These are phyloP conservation scores for Talaromyces liani DNA, from an alignment of 495 filamentous ascomycete genomes.

Conservation along the genomic window DNA sequence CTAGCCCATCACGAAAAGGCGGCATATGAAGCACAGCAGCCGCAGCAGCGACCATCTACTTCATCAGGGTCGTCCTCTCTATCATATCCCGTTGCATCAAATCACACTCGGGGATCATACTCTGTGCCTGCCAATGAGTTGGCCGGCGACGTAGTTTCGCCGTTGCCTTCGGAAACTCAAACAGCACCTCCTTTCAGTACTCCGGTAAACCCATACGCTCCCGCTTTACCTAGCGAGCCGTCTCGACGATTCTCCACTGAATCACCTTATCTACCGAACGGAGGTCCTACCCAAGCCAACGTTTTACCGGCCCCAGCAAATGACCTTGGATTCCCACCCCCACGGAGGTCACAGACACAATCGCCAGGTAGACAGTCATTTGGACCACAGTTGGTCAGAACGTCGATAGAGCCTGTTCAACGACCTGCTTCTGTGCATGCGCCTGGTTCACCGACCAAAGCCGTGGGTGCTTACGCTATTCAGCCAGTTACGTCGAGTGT, in stretches of 20 bases:
- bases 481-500: conserved; percentile 19
- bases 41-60: conserved; percentile 20
- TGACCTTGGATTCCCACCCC: conserved; percentile 38
- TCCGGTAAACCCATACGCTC: conserved; percentile 9
- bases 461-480: conserved; percentile 28
- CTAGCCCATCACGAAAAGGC: conserved; percentile 56
- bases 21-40: conserved; percentile 28
- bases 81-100: conserved; percentile 5
- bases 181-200: not conserved
- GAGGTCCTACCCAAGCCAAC: conserved; percentile 7
- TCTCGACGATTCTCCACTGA: not conserved
- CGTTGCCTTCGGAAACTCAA: not conserved
- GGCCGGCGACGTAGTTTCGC: not conserved
- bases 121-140: conserved; percentile 4
- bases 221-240: not conserved
- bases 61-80: conserved; percentile 17
- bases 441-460: conserved; percentile 40
- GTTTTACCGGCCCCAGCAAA: conserved; percentile 15
- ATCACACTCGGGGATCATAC: not conserved
- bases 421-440: conserved; percentile 65
- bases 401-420: conserved; percentile 46
- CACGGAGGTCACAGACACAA: conserved; percentile 75
- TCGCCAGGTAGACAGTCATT: conserved; percentile 59
- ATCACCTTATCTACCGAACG: not conserved
- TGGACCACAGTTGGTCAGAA: conserved; percentile 36